Percentiles rank a stretch among this genome's conserved stretches.
Evolutionary conservation across 2,329 filamentous ascomycete species (phyloP).

Genomic region (Botrytis galanthina): DNA sequence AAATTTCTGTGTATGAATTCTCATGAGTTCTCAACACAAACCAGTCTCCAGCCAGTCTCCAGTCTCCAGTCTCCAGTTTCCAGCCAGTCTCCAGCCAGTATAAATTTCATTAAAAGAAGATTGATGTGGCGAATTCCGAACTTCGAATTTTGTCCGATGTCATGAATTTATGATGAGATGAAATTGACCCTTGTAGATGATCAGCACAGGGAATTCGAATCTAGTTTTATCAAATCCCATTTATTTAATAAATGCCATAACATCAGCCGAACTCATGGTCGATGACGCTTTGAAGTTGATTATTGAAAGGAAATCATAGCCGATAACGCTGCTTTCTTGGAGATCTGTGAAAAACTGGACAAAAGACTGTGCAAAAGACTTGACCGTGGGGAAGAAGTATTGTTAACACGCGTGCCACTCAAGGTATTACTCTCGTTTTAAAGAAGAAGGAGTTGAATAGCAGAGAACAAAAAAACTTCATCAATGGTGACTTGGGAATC

Average conservation of each 20-base stretch:
- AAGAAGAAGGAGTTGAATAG: background rate
- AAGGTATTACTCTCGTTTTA: background rate
- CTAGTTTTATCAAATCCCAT: background rate
- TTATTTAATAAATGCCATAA: background rate
- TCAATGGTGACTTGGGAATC: background rate
- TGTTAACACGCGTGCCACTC: too few relatives aligned
- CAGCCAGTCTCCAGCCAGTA: background rate
- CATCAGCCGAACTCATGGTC: background rate
- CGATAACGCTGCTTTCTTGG: background rate
- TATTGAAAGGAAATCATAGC: background rate
- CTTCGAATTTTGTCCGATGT: background rate
- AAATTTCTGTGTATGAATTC: background rate
- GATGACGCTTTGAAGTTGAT: slow-evolving; percentile 2
- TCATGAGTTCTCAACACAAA: background rate
- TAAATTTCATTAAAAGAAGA: background rate
- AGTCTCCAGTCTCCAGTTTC: too few relatives aligned
- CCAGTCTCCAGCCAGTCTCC: too few relatives aligned
- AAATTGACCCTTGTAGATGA: background rate
- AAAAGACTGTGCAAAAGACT: background rate
- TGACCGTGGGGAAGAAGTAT: background rate
- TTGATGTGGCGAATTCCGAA: background rate
- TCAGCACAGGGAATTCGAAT: slow-evolving; percentile 1
- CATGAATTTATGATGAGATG: background rate
- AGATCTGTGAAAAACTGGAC: background rate
- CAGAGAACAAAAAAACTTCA: background rate